Evolutionary conservation across 2,329 filamentous ascomycete genomes (phyloP), one percentile per base, ranked within the genome.

Genomic region (Hymenoscyphus occultus): DNA sequence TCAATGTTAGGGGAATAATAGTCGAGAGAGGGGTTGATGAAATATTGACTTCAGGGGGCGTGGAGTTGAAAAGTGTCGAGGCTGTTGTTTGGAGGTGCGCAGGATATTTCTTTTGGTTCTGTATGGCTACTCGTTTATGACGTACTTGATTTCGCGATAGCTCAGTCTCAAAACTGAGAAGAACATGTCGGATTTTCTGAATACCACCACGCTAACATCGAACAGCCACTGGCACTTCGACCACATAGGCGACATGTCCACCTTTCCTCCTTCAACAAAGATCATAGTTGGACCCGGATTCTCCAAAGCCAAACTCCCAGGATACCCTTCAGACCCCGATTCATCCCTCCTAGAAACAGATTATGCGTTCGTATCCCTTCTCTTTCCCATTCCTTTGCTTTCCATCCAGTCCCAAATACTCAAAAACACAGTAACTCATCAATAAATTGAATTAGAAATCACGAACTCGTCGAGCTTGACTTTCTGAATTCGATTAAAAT

Each of bases 251-350:
- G 80, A 84, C 63, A 76, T 79, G 0, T 77, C 78, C 0, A 74
- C 72, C 0, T 85, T 85, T 58, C 80, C 82, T 0, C 0, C 68
- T 0, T 72, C 69, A 1, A 82, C 81, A 0, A 77, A 80, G 13
- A 69, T 86, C 0, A 70, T 85, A 39, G 82, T 84, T 2, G 84
- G 84, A 0, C 80, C 82, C 0, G 83, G 83, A 0, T 82, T 84
- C 72, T 80, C 78, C 57, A 65, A 77, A 1, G 72, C 73, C 0
- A 78, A 81, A 69, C 70, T 80, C 4, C 83, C 83, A 0, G 82
- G 80, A 0, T 82, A 77, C 56, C 83, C 83, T 0, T 65, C 70
- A 1, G 76, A 78, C 16, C 72, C 73, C 1, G 67, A 78, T 0
- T 76, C 75, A 0, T 71, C 71, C 0, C 71, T 80, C 0, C 67